Evolutionary conservation across 345 rosid genomes (phyloP).

Genomic region (Gynandropsis gynandra): DNA sequence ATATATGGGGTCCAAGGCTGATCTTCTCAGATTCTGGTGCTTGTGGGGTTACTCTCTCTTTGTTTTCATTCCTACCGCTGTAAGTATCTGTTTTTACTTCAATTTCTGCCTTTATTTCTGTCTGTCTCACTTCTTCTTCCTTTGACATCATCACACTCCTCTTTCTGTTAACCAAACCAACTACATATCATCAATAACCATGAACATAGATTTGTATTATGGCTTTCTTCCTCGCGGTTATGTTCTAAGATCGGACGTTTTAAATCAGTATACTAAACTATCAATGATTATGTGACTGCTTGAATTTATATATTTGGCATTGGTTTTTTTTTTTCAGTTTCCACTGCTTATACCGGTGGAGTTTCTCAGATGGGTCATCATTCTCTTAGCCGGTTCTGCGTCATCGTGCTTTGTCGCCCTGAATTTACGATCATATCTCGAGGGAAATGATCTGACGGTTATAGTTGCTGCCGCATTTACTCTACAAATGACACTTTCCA

Average conservation of each 20-base stretch:
- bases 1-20: conserved; percentile 76
- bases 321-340: conserved; percentile 39
- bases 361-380: conserved; percentile 73
- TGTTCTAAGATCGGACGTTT: no score
- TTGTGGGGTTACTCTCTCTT: conserved; percentile 96
- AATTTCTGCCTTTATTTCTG: neutral
- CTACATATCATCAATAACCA: no score
- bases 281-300: no score
- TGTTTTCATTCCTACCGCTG: conserved; percentile 60
- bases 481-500: conserved; percentile 72
- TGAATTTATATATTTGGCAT: neutral
- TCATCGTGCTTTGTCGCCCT: conserved; percentile 67
- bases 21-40: conserved; percentile 83
- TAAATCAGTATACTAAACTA: no score
- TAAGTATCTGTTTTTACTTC: conserved; percentile 34
- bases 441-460: conserved; percentile 43
- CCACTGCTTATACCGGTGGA: conserved; percentile 74
- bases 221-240: no score
- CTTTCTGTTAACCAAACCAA: conserved; percentile 1
- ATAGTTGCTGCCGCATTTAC: conserved; percentile 54
- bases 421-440: conserved; percentile 53
- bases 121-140: neutral
- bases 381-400: conserved; percentile 57
- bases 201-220: no score
- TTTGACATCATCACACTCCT: neutral